Evolutionary conservation across 192 early-diverging fungal species (phyloP).

Genomic region (Mortierella alpina): DNA sequence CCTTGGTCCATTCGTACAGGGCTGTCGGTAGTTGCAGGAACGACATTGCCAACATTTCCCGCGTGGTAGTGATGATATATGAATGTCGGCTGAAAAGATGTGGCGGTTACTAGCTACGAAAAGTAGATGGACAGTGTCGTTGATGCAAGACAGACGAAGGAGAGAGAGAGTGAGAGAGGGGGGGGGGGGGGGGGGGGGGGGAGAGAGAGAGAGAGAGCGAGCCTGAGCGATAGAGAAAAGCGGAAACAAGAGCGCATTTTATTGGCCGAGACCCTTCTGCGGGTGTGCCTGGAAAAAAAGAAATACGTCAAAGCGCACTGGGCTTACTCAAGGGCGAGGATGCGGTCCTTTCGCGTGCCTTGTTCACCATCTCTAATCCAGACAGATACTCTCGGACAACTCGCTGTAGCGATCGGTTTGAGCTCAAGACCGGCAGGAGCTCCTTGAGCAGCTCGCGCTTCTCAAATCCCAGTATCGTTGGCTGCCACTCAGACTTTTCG

Average conservation of each 20-base stretch:
- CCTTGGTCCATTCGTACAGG: conserved; percentile 37
- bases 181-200: too few relatives aligned
- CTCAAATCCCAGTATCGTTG: conserved; percentile 54
- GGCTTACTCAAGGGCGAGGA: not conserved
- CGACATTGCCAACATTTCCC: conserved; percentile 7
- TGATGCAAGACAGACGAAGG: not conserved
- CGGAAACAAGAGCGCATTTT: not conserved
- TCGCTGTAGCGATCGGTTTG: conserved; percentile 73
- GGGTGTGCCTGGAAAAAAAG: not conserved
- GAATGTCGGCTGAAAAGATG: not conserved
- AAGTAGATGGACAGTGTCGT: not conserved
- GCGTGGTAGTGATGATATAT: not conserved
- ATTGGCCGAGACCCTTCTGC: not conserved
- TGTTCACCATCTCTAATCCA: conserved; percentile 36
- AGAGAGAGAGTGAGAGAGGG: not conserved
- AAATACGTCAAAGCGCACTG: not conserved
- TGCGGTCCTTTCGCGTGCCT: not conserved
- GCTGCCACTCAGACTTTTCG: conserved; percentile 54
- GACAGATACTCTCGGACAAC: conserved; percentile 67
- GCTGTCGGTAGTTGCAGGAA: conserved; percentile 35
- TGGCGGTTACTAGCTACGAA: not conserved
- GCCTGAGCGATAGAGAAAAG: not conserved
- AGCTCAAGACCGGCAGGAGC: conserved; percentile 74
- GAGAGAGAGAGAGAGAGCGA: not conserved
- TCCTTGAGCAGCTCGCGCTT: conserved; percentile 76